Conservation (phyloP, 345 rosid genomes). For the Rhizophora apiculata region DNA sequence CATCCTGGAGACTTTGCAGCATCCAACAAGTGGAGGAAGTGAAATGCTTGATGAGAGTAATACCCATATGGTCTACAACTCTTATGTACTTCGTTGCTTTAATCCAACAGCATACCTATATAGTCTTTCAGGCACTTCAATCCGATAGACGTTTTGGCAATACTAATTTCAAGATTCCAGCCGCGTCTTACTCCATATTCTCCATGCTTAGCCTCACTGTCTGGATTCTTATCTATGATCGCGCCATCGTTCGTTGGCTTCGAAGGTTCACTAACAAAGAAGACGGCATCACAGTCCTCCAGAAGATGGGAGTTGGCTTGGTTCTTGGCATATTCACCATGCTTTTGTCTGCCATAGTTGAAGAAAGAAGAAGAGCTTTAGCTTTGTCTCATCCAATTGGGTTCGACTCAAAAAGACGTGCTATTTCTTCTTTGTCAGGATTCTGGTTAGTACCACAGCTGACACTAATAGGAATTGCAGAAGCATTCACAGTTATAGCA, state of each 20-base stretch:
- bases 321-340: background rate
- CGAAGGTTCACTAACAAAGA: constrained; percentile 5
- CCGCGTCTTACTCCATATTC: constrained; percentile 17
- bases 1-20: constrained; percentile 27
- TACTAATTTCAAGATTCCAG: constrained; percentile 16
- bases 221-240: constrained; percentile 24
- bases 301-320: constrained; percentile 16
- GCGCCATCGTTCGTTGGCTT: constrained; percentile 13
- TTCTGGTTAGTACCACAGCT: constrained; percentile 21
- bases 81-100: constrained; percentile 4
- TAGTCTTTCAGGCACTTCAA: constrained; percentile 21
- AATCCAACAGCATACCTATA: constrained; percentile 17
- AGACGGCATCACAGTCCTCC: constrained; percentile 21
- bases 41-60: constrained; percentile 18
- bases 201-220: constrained; percentile 16
- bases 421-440: constrained; percentile 9
- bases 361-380: constrained; percentile 5
- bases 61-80: constrained; percentile 18
- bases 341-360: constrained; percentile 11
- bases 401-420: background rate
- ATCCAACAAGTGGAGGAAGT: constrained; percentile 26
- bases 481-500: constrained; percentile 5
- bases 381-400: constrained; percentile 12
- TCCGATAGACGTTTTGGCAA: constrained; percentile 9
- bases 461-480: constrained; percentile 9